A percentile compares a stretch with the other conserved stretches of the same genome.
These are phyloP conservation scores for Peronospora destructor DNA, from an alignment of 352 stramenopile species.

Conservation along the genomic window DNA sequence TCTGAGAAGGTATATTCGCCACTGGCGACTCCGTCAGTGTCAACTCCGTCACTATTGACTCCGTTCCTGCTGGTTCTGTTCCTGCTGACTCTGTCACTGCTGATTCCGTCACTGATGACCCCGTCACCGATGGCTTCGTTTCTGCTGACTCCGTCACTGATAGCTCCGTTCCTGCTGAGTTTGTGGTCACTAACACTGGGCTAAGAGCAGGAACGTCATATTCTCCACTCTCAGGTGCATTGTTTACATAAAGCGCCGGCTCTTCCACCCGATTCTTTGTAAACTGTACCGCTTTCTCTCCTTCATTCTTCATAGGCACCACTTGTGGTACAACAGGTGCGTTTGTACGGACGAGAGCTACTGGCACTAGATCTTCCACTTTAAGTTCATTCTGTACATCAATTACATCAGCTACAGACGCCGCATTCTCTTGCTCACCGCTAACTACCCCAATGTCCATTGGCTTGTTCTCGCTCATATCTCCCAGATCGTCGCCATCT, in stretches of 20 bases:
- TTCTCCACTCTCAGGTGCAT: slow-evolving; percentile 3
- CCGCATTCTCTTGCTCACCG: neutral
- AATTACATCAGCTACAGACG: neutral
- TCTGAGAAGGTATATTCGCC: neutral
- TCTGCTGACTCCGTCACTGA: neutral
- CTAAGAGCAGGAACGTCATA: slow-evolving; percentile 4
- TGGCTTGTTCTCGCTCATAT: slow-evolving; percentile 1
- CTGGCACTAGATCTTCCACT: slow-evolving; percentile 8
- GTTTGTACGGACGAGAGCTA: neutral
- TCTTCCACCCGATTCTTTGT: slow-evolving; percentile 5
- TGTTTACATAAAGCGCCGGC: slow-evolving; percentile 2
- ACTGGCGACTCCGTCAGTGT: neutral
- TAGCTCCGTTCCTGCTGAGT: neutral
- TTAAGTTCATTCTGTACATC: neutral
- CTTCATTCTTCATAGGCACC: neutral
- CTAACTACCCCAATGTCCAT: slow-evolving; percentile 1
- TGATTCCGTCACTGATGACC: neutral
- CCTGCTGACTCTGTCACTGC: neutral
- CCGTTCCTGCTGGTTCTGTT: neutral
- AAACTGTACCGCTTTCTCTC: neutral
- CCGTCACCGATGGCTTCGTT: neutral
- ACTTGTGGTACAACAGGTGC: neutral
- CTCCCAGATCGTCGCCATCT: slow-evolving; percentile 1
- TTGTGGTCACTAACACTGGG: neutral
- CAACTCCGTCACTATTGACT: neutral